Conservation (phyloP, 495 filamentous ascomycete species). For the Bacidia rubella region DNA sequence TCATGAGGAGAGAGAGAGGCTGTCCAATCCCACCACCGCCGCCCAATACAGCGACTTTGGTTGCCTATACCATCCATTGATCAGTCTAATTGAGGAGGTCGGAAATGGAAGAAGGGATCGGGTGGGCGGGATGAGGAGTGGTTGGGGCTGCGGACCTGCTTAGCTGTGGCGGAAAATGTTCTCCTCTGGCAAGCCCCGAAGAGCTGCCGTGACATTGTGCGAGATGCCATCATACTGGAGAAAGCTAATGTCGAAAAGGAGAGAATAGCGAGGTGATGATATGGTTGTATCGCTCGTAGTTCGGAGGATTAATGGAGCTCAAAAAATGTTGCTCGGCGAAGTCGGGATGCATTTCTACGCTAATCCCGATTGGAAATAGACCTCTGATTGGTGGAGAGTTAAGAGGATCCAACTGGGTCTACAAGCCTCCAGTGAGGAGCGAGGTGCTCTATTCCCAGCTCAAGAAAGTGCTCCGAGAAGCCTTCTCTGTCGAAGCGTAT, state of each 20-base stretch:
- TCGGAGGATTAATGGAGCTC: slow-evolving; percentile 4
- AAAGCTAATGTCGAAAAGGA: neutral
- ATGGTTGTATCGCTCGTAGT: neutral
- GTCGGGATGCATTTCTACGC: neutral
- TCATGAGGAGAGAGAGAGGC: slow-evolving; percentile 90
- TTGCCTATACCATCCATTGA: slow-evolving; percentile 48
- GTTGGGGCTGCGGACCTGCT: slow-evolving; percentile 49
- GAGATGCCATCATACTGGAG: slow-evolving; percentile 57
- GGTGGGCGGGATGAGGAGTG: slow-evolving; percentile 9
- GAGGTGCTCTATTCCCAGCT: too few relatives aligned
- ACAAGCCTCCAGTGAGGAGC: too few relatives aligned
- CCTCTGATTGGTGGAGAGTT: neutral
- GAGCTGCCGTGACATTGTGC: slow-evolving; percentile 39
- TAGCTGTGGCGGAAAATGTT: slow-evolving; percentile 84
- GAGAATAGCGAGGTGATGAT: neutral
- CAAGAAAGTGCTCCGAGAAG: too few relatives aligned
- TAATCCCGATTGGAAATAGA: neutral
- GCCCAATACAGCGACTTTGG: slow-evolving; percentile 93
- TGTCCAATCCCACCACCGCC: slow-evolving; percentile 96
- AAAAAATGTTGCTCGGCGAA: slow-evolving; percentile 4
- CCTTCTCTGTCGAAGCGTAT: too few relatives aligned
- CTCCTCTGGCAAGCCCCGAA: slow-evolving; percentile 67
- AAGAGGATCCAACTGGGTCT: neutral
- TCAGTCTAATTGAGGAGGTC: neutral
- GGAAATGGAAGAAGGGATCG: slow-evolving; percentile 1